Evolutionary conservation across 371 early-diverging fungal genomes (phyloP), one percentile per base, ranked within the genome.

Genomic region (Zychaea mexicana): DNA sequence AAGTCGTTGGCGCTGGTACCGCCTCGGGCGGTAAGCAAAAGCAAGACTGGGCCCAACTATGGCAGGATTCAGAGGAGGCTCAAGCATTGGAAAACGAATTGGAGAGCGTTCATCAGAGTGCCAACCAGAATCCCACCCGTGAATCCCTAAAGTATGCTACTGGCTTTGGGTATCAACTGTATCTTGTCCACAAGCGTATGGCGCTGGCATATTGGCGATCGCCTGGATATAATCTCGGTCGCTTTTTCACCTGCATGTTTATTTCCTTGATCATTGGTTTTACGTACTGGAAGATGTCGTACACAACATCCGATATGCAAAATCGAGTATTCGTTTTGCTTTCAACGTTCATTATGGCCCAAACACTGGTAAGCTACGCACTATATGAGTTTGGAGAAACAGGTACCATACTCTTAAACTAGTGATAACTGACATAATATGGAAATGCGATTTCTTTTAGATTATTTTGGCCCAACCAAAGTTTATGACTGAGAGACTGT

Each of bases 291-390:
- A 79, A 85, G 39, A 69, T 83, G 21, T 73, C 76, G 12, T 21
- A 66, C 45, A 69, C 84, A 17, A 62, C 79, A 2, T 61, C 77
- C 5, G 90, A 89, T 58, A 72, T 88, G 32, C 87, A 86, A 61
- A 87, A 86, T 62, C 78, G 86, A 36, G 75, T 87, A 10, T 90
- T 90, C 62, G 86, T 85, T 13, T 68, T 91, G 24, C 90, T 90
- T 72, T 73, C 80, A 70, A 80, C 87, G 9, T 75, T 86, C 42
- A 79, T 84, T 26, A 73, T 91, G 66, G 87, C 71, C 32, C 57
- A 66, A 24, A 76, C 81, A 21, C 38, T 70, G 47, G 62, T 61
- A 61, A 22, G n/a, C n/a, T n/a, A n/a, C n/a, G n/a, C n/a, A n/a
- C n/a, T n/a, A n/a, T n/a, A n/a, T n/a, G n/a, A n/a, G n/a, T n/a